Base-by-base conservation (phyloP, 2,329 filamentous ascomycete species). In the Elsinoe arachidis region DNA sequence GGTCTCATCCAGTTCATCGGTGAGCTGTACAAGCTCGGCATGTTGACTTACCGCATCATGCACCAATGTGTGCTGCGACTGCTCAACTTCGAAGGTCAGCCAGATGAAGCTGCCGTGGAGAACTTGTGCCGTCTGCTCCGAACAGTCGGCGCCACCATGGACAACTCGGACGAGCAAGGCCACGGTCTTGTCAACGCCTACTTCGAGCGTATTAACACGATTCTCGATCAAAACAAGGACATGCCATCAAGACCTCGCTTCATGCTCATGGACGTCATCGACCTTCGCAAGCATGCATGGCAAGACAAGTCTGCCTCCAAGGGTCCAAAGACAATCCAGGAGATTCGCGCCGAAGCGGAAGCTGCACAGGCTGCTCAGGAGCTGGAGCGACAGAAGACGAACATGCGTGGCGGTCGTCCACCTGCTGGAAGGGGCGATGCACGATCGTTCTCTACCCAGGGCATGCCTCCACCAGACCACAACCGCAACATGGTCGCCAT, bases 21-120 rank as follows among this genome's bases (percentile, higher is more conserved):
- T 78, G 93, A 99, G 76, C 83, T 99, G 46, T 99, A 95, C 83
- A 99, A 97, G 80, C 84, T 99, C 60, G 86, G 87, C 71, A 99
- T 99, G 93, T 82, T 99, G 73, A 99, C 93, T 61, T 89, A 96
- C 73, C 88, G 92, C 72, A 99, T 99, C 75, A 99, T 99, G 93
- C 92, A 99, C 78, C 90, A 96, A 74, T 99, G 93, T 81, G 90
- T 99, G 26, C 86, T 90, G 77, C 96, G 95, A 75, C 82, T 99
- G 62, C 88, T 99, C 64, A 92, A 99, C 75, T 97, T 95, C 73
- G 87, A 92, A 68, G 90, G 89, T 61, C 78, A 90, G 60, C 93
- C 93, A 44, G 93, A 99, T 66, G 93, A 99, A 75, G 88, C 92
- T 56, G 91, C 96, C 72, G 87, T 99, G 60, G 93, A 99, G 79